These are phyloP conservation scores for Jackrogersella minutella DNA, from an alignment of 495 filamentous ascomycete genomes.

Conservation along the genomic window DNA sequence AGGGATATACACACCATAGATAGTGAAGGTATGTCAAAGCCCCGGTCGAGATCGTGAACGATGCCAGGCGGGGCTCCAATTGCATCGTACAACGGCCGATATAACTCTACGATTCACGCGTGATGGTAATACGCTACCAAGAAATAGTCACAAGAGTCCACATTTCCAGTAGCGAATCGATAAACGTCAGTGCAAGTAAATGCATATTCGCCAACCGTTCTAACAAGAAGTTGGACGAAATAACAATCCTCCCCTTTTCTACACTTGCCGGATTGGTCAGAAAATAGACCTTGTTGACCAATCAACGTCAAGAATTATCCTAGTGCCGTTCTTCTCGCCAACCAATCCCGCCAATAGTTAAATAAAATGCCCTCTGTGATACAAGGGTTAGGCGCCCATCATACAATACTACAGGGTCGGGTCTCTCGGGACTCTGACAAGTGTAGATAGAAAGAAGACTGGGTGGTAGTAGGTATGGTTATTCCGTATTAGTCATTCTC, in stretches of 20 bases:
- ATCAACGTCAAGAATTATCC: slow-evolving; percentile 8
- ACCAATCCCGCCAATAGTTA: slow-evolving; percentile 2
- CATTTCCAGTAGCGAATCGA: slow-evolving; percentile 19
- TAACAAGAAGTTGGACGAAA: neutral
- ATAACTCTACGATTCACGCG: neutral
- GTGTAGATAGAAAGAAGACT: no score
- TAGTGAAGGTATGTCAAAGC: slow-evolving; percentile 13
- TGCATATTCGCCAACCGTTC: slow-evolving; percentile 3
- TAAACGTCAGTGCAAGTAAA: neutral
- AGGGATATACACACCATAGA: neutral
- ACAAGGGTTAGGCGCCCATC: slow-evolving; percentile 28
- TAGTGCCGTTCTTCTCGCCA: neutral
- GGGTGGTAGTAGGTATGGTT: no score
- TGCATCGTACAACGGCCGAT: slow-evolving; percentile 1
- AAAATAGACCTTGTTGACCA: slow-evolving; percentile 13
- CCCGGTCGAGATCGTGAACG: slow-evolving; percentile 31
- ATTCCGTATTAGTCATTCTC: no score
- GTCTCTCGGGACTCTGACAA: neutral
- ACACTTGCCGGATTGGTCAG: slow-evolving; percentile 31
- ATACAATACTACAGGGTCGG: neutral
- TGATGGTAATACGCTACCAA: slow-evolving; percentile 20
- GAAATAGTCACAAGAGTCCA: slow-evolving; percentile 3
- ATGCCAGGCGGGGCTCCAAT: slow-evolving; percentile 25
- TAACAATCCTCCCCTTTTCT: neutral
- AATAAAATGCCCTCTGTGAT: neutral